Conservation (phyloP, 495 filamentous ascomycete genomes). For the Daldinia loculata region DNA sequence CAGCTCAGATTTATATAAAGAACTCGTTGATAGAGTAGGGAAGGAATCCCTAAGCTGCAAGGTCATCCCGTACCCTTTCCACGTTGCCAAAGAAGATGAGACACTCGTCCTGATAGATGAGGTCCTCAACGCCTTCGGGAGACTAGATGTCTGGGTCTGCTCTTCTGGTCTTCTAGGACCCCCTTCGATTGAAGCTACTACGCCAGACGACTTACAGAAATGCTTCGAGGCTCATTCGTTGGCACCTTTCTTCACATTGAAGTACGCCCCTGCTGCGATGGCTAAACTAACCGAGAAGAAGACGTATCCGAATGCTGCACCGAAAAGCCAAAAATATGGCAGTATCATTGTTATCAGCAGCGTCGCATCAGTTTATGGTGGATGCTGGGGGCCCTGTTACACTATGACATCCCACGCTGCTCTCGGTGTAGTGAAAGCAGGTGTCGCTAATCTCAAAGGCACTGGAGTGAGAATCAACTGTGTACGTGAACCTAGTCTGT, state of each 20-base stretch:
- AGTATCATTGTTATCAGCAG: constrained; percentile 65
- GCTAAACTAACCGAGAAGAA: constrained; percentile 61
- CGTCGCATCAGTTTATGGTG: constrained; percentile 65
- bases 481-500: constrained; percentile 4
- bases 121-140: constrained; percentile 65
- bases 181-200: constrained; percentile 62
- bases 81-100: constrained; percentile 63
- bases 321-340: constrained; percentile 65
- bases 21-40: constrained; percentile 49
- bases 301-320: constrained; percentile 67
- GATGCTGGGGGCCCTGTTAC: constrained; percentile 66
- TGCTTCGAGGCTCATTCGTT: constrained; percentile 66
- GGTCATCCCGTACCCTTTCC: constrained; percentile 66
- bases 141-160: constrained; percentile 68
- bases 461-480: constrained; percentile 68
- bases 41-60: constrained; percentile 60
- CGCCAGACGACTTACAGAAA: constrained; percentile 60
- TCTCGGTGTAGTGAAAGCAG: constrained; percentile 65
- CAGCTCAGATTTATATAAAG: constrained; percentile 26
- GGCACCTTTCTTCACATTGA: constrained; percentile 69
- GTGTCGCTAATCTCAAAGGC: constrained; percentile 65
- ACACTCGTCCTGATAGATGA: constrained; percentile 69
- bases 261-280: constrained; percentile 70
- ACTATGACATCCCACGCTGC: constrained; percentile 68
- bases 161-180: constrained; percentile 65